Evolutionary conservation across 768 basidiomycete species (phyloP), one percentile per base, ranked within the genome.

Genomic region (Termitomyces sp.): DNA sequence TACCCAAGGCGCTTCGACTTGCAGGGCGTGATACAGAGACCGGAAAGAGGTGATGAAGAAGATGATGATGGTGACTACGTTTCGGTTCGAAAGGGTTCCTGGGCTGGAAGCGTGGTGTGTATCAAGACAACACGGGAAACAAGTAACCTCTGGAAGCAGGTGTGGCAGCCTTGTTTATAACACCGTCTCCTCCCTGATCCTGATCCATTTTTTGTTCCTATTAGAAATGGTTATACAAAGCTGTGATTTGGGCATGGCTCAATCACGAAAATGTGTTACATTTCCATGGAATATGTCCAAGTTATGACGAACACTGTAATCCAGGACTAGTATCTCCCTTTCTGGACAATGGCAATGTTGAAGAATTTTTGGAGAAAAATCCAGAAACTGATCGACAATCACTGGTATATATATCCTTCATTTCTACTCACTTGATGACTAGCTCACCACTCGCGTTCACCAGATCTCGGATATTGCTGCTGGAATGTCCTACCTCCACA

Each of bases 401-500:
- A 8, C 23, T 49, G 34, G 47, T 49, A 12, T 35, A 32, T 49
- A 29, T 46, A 19, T 44, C 34, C 31, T 49, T 41, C 6, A 17
- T 27, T 29, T 27, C n/a, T n/a, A n/a, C n/a, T n/a, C n/a, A n/a
- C n/a, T n/a, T n/a, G n/a, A n/a, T n/a, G n/a, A n/a, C n/a, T n/a
- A n/a, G n/a, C n/a, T n/a, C n/a, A n/a, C n/a, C n/a, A 2, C 11
- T 34, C 14, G 5, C 0, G 12, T 43, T 16, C 3, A 14, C 31
- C 14, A 57, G 56, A 38, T 57, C 19, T 5, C 44, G 4, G 56
- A 48, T 31, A 34, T 51, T 23, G 56, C 49, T n/a, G 19, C 9
- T 7, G 56, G 56, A 10, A 45, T 72, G 42, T 23, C 49, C 17
- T 51, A 51, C 34, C 48, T 57, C 11, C 56, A 57, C 5, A 49